Base-by-base conservation (phyloP, 345 rosid species). In the Gossypium stocksii region DNA sequence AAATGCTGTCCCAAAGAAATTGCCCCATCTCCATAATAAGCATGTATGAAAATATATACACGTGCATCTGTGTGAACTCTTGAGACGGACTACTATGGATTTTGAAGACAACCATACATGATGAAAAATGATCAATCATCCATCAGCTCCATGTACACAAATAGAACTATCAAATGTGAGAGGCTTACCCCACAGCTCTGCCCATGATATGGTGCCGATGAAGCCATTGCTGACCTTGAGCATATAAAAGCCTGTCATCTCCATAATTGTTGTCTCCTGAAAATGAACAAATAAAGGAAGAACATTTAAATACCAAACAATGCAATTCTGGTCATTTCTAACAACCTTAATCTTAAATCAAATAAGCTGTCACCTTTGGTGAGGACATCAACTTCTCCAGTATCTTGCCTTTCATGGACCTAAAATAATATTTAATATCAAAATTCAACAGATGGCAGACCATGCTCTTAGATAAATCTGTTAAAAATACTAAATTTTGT, bases 331-430 rank as follows among this genome's bases (percentile, higher is more conserved):
- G 22, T 41, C 48, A 78, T 17, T 74, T 70, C 38, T 54, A 71
- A 70, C 34, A 27, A 23, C 46, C 41, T 52, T 70, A 15, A 73
- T 45, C 2, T 34, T 78, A 58, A 62, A 43, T 51, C 54, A 45
- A 65, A 56, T 53, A 72, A 79, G 71, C 44, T 34, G 75, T 77
- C 43, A 95, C 99, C 99, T 91, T 96, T 91, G 8, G 99, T 93
- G 53, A 96, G 90, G 77, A 96, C 91, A 83, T 96, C 99, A 77
- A 93, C 97, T 82, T 89, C 92, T 73, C 86, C 88, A 27, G 90
- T 94, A 74, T 88, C 90, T 82, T 84, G 76, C 64, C 91, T 87
- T 85, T 96, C 94, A 76, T 96, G 98, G 77, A 93, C 97, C 98
- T 95, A 79, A 68, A 65, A 43, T 74, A 70, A 17, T 63, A 74